Conservation (phyloP, 139 green algal genomes). For the Chlamydomonas asymmetrica region DNA sequence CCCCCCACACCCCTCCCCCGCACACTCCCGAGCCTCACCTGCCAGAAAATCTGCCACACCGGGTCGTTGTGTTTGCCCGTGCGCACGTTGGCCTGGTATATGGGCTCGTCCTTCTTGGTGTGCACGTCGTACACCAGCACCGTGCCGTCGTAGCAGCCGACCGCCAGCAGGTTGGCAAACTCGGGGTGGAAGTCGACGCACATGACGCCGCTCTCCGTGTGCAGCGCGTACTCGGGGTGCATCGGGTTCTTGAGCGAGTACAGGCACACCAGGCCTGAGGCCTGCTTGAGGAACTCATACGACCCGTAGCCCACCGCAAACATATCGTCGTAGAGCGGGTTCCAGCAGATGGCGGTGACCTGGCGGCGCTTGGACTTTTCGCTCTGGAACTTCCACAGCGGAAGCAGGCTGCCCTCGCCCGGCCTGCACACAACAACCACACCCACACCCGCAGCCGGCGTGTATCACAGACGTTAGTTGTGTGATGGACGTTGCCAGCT, state of each 20-base stretch:
- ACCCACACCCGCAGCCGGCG: too few relatives aligned
- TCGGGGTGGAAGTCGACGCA: constrained; percentile 88
- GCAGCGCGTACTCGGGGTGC: constrained; percentile 77
- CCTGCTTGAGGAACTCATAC: constrained; percentile 84
- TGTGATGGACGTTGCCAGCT: too few relatives aligned
- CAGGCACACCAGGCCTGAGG: constrained; percentile 75
- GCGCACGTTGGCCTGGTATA: constrained; percentile 69
- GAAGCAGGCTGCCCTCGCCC: constrained; percentile 87
- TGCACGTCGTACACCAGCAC: constrained; percentile 66
- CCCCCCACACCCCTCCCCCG: too few relatives aligned
- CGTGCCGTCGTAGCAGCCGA: constrained; percentile 50
- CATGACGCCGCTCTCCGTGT: constrained; percentile 83
- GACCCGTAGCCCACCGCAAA: constrained; percentile 90
- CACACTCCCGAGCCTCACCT: constrained; percentile 31
- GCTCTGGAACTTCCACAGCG: constrained; percentile 86
- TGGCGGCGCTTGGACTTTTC: constrained; percentile 49
- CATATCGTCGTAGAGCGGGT: constrained; percentile 75
- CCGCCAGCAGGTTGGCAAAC: constrained; percentile 56
- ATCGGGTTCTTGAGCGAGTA: constrained; percentile 88
- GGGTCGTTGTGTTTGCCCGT: constrained; percentile 86
- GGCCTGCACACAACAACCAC: constrained; percentile 32
- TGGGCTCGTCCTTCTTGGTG: constrained; percentile 41
- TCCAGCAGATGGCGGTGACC: constrained; percentile 84
- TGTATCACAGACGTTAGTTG: too few relatives aligned
- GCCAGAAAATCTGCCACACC: constrained; percentile 87